Conservation (phyloP, 495 filamentous ascomycete species). For the Bacidia gigantensis region DNA sequence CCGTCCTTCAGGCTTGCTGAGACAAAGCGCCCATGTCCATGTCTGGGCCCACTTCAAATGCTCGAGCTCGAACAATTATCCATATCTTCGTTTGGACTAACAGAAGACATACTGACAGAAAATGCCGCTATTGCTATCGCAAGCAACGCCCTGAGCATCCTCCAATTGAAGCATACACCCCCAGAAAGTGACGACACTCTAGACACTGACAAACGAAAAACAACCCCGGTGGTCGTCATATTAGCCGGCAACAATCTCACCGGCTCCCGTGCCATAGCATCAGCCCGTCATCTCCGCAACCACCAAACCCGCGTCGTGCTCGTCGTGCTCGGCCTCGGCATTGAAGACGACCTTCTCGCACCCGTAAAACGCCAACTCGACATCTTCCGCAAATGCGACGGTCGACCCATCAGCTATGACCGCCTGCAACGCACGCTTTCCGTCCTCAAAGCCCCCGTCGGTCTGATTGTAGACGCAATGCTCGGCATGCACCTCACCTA, state of each 20-base stretch:
- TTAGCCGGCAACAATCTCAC: slow-evolving; percentile 80
- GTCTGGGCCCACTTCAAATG: slow-evolving; percentile 72
- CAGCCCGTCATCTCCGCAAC: slow-evolving; percentile 73
- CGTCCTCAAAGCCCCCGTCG: slow-evolving; percentile 50
- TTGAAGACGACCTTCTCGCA: slow-evolving; percentile 58
- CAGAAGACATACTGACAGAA: slow-evolving; percentile 80
- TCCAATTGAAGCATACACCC: not conserved
- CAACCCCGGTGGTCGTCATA: slow-evolving; percentile 53
- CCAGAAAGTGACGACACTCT: slow-evolving; percentile 23
- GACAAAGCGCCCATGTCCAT: slow-evolving; percentile 60
- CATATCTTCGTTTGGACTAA: slow-evolving; percentile 66
- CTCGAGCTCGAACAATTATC: slow-evolving; percentile 83
- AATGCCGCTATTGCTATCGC: slow-evolving; percentile 82
- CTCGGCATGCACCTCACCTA: slow-evolving; percentile 73
- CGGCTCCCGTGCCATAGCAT: slow-evolving; percentile 70
- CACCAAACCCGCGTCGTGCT: slow-evolving; percentile 65
- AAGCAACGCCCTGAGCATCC: slow-evolving; percentile 49
- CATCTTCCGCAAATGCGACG: slow-evolving; percentile 64
- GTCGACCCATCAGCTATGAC: slow-evolving; percentile 47
- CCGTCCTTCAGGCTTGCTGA: slow-evolving; percentile 36
- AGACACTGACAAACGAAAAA: slow-evolving; percentile 16
- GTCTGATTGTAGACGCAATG: slow-evolving; percentile 78
- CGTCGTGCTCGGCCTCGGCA: slow-evolving; percentile 69
- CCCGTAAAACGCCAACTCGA: slow-evolving; percentile 60
- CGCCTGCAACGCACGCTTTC: slow-evolving; percentile 42